Evolutionary conservation across 305 asterid species (phyloP).

Genomic region (Nicotiana rustica): DNA sequence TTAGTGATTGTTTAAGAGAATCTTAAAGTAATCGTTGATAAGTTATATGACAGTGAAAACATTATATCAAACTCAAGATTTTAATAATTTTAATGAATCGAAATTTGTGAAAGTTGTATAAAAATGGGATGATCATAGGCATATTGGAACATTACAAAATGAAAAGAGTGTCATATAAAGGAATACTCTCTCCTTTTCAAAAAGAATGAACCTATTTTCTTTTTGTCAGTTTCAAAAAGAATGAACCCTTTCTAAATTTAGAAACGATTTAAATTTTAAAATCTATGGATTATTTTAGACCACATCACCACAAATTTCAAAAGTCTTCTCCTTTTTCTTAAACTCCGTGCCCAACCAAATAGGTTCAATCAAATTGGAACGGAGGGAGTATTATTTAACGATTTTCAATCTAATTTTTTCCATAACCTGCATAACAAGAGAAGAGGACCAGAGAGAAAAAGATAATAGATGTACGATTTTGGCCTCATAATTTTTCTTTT

Average conservation of each 20-base stretch:
- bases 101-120: slow-evolving; percentile 13
- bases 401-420: background rate
- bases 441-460: slow-evolving; percentile 21
- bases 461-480: background rate
- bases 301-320: too few relatives aligned
- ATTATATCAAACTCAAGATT: background rate
- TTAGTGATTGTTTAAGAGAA: slow-evolving; percentile 22
- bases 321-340: too few relatives aligned
- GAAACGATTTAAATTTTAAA: too few relatives aligned
- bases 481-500: background rate
- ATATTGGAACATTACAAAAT: background rate
- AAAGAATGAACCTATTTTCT: too few relatives aligned
- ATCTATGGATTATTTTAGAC: too few relatives aligned
- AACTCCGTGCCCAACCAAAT: too few relatives aligned
- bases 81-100: slow-evolving; percentile 10
- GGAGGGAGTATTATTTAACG: background rate
- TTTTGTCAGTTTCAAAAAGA: too few relatives aligned
- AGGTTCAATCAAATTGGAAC: too few relatives aligned
- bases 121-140: background rate
- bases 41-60: background rate
- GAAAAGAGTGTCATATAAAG: slow-evolving; percentile 26
- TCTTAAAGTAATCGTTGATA: background rate
- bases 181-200: too few relatives aligned
- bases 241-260: too few relatives aligned
- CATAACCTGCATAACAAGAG: slow-evolving; percentile 17